A percentile compares a stretch with the other conserved stretches of the same genome.
Conservation (phyloP, 148 eudicot genomes). For the Dysphania ambrosioides region DNA sequence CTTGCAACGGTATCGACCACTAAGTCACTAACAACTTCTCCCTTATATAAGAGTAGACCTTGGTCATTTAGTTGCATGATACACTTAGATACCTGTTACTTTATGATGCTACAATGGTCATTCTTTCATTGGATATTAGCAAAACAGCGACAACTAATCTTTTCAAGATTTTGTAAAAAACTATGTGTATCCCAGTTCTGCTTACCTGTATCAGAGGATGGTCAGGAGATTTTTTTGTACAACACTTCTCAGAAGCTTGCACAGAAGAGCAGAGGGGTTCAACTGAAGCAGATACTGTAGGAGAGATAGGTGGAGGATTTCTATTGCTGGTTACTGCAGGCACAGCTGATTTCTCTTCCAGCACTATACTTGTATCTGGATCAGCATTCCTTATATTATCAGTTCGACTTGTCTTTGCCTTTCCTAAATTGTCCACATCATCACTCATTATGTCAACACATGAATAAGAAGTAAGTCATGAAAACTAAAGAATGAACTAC, state of each 20-base stretch:
- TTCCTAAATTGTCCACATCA: conserved; percentile 9
- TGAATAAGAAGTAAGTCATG: neutral
- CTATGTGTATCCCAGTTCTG: neutral
- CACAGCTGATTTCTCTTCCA: conserved; percentile 14
- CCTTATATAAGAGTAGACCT: neutral
- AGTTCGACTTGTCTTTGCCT: conserved; percentile 4
- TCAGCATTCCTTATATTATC: conserved; percentile 6
- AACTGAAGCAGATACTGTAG: conserved; percentile 20
- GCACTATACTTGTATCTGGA: conserved; percentile 10
- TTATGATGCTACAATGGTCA: neutral
- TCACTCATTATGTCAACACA: neutral
- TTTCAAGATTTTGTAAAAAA: neutral
- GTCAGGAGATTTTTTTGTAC: conserved; percentile 2
- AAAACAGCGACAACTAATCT: neutral
- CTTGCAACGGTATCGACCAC: neutral
- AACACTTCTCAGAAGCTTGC: conserved; percentile 19
- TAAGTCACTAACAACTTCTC: neutral
- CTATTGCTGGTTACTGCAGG: conserved; percentile 8
- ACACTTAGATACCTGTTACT: neutral
- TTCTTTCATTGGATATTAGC: neutral
- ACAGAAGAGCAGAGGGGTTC: conserved; percentile 12
- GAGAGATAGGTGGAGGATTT: conserved; percentile 8
- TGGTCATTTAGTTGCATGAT: neutral
- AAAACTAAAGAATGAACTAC: neutral
- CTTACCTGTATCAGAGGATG: conserved; percentile 28